Evolutionary conservation across 148 eudicot genomes (phyloP).

Genomic region (Mesembryanthemum crystallinum): DNA sequence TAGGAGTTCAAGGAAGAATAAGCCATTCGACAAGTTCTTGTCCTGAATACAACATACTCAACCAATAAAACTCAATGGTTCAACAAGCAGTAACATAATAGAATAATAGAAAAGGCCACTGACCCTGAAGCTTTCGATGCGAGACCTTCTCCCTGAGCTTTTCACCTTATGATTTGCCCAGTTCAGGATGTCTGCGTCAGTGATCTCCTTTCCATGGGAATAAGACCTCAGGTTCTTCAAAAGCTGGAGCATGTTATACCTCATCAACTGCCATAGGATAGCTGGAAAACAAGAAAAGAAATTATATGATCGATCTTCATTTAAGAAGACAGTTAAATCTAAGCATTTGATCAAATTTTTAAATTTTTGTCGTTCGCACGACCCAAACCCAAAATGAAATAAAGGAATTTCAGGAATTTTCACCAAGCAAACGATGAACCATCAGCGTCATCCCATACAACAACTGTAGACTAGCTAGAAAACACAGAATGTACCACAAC

Average conservation of each 20-base stretch:
- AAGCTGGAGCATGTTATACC: conserved; percentile 87
- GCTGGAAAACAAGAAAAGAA: conserved; percentile 46
- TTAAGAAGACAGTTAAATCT: neutral
- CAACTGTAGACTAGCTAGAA: neutral
- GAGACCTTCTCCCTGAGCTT: conserved; percentile 68
- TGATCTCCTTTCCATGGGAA: conserved; percentile 78
- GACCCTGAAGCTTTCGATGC: conserved; percentile 86
- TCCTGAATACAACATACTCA: conserved; percentile 47
- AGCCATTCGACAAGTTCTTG: conserved; percentile 73
- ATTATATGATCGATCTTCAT: neutral
- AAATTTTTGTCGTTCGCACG: neutral
- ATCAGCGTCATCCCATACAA: neutral
- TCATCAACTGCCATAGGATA: conserved; percentile 96
- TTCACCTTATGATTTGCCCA: conserved; percentile 93
- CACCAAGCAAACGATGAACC: neutral
- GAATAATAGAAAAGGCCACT: conserved; percentile 7
- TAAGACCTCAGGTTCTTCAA: conserved; percentile 75
- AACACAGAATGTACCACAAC: neutral
- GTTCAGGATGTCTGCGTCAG: conserved; percentile 69
- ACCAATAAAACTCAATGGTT: neutral
- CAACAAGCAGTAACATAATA: neutral
- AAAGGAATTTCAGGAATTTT: neutral
- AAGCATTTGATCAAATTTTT: neutral
- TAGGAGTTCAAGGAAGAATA: conserved; percentile 93
- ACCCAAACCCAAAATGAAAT: neutral